Base-by-base conservation (phyloP, 2,329 filamentous ascomycete species). In the Ophiosphaerella narmari region DNA sequence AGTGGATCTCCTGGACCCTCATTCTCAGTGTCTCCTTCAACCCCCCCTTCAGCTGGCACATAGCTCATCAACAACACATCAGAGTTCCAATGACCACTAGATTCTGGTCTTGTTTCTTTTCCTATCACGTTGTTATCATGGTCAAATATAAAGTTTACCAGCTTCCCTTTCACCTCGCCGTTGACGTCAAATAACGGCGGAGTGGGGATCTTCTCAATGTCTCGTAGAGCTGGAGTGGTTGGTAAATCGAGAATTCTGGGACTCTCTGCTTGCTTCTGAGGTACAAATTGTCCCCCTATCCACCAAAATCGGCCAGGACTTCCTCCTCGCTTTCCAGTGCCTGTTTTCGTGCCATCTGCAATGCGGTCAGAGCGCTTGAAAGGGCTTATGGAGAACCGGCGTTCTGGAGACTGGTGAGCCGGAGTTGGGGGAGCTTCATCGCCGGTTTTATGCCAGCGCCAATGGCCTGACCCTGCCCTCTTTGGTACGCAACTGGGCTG, bases 111-210 rank as follows among this genome's bases (percentile, higher is more conserved):
- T 5, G 48, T 21, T n/a, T 54, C 63, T 13, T 14, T n/a, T 48
- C 40, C n/a, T 45, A 47, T 16, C 63, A 54, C 9, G 54, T 44
- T 39, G 33, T 16, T 29, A 2, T 29, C 46, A 32, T 43, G 39
- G 13, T 71, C 67, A 50, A 73, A 72, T 54, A 67, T 67, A 44
- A 72, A 73, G 37, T 68, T 55, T n/a, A 60, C 64, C 2, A 70
- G 54, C 43, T 67, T 67, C 14, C 62, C 64, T 48, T 61, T 62
- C 23, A 70, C 56, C 36, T 67, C 62, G 24, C 60, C 53, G 7
- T 52, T 49, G 8, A 58, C 16, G 14, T 67, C 64, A 12, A 62
- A 62, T 2, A 50, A 46, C 0, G 68, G 64, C 1, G 70, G 66
- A 1, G 68, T 71, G 9, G 55, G 56, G 7, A 71, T 61, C 1